Evolutionary conservation across 2,329 filamentous ascomycete genomes (phyloP), one percentile per base, ranked within the genome.

Genomic region (Pseudopithomyces maydicus): DNA sequence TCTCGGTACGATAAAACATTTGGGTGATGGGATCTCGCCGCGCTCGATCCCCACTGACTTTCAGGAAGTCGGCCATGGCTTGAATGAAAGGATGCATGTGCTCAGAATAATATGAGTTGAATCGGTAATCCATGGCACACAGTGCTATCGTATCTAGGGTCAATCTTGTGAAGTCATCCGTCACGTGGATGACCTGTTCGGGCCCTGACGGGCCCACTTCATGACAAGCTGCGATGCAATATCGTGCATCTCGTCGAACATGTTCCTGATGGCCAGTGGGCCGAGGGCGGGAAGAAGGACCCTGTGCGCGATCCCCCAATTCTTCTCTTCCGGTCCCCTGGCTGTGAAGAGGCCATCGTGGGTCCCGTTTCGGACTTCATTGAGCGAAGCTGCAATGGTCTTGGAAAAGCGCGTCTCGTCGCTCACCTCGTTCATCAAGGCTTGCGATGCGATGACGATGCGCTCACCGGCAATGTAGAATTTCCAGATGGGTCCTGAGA

Each of bases 231-330:
- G 88, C 0, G 81, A 80, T 4, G 87, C 83, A 57, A 90, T 85
- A 62, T 90, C 88, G 33, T 52, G 50, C 50, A 52, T 52, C 29
- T 45, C 50, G 36, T 52, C 42, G 32, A 52, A 60, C 60, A 91
- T 91, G 54, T 75, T 78, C 35, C 84, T 81, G 64, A 92, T 90
- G 1, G 84, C 81, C 20, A 90, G 72, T 0, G 89, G 89, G 0
- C 88, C 88, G 69, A 91, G 90, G 2, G 87, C 88, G 0, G 89
- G 88, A 66, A 89, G 82, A 52, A 91, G 77, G 15, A 88, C 77
- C 20, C 86, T 78, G 66, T 90, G 85, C 26, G 90, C 88, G 61
- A 88, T 82, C 23, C 82, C 71, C 78, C 77, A 80, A 22, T 78
- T 71, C 47, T 72, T 72, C 33, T 76, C 72, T 54, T 79, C 72